A percentile compares a stretch with the other conserved stretches of the same genome.
Conservation (phyloP, 2,329 filamentous ascomycete genomes). For the Alternaria ethzedia region DNA sequence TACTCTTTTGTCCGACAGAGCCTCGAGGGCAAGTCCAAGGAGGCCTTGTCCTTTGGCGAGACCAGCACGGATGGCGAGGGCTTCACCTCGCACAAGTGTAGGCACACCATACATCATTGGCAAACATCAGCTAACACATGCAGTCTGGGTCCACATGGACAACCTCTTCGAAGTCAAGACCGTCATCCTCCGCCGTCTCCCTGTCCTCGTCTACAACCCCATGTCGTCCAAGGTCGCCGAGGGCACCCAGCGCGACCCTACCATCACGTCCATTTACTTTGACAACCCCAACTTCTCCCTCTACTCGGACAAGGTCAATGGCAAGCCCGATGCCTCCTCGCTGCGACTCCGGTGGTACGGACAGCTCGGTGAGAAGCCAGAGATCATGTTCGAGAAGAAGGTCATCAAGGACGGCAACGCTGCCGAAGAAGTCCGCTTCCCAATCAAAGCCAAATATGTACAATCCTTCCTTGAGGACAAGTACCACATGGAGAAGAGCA, state of each 20-base stretch:
- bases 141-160: slow-evolving; percentile 93
- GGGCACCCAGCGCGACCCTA: slow-evolving; percentile 77
- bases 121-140: slow-evolving; percentile 38
- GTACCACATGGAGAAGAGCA: slow-evolving; percentile 89
- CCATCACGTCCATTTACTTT: slow-evolving; percentile 95
- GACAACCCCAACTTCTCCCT: slow-evolving; percentile 86
- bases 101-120: slow-evolving; percentile 34
- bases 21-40: slow-evolving; percentile 65
- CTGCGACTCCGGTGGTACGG: slow-evolving; percentile 92
- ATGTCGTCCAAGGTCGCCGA: slow-evolving; percentile 83
- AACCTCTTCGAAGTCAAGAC: slow-evolving; percentile 98
- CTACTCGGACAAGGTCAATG: slow-evolving; percentile 84
- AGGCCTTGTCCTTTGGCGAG: slow-evolving; percentile 55
- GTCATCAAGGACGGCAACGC: slow-evolving; percentile 76
- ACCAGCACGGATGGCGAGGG: slow-evolving; percentile 59
- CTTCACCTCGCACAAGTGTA: slow-evolving; percentile 88
- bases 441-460: slow-evolving; percentile 93
- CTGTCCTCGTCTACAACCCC: slow-evolving; percentile 91
- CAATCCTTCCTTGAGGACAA: slow-evolving; percentile 84
- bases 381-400: slow-evolving; percentile 90
- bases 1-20: slow-evolving; percentile 93
- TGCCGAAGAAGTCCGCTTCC: slow-evolving; percentile 79
- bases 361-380: slow-evolving; percentile 76
- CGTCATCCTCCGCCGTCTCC: slow-evolving; percentile 86
- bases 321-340: slow-evolving; percentile 76